phyloP scores from a whole-genome alignment of 768 basidiomycete genomes.

The Xanthoconium purpureum region DNA sequence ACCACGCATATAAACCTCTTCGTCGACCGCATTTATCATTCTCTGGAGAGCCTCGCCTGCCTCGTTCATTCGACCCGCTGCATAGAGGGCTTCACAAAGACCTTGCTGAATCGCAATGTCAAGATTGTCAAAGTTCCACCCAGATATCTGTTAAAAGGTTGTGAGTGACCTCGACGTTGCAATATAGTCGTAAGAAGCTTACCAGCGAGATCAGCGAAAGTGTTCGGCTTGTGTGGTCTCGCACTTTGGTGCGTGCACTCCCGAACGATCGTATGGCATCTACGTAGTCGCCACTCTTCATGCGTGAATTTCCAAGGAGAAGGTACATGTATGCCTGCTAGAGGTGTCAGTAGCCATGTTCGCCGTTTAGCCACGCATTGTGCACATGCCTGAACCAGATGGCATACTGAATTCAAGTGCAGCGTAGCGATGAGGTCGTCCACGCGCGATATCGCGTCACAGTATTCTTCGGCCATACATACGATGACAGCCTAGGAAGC shows the following conservation, averaged over 20 bases:
- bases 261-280: not conserved
- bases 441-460: not conserved
- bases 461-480: not conserved
- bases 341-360: not conserved
- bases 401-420: not conserved
- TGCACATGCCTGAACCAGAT: not conserved
- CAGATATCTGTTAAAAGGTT: not conserved
- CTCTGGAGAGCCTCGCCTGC: not conserved
- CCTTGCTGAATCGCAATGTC: not conserved
- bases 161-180: not conserved
- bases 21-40: not conserved
- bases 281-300: not conserved
- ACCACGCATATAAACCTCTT: not conserved
- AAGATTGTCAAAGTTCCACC: not conserved
- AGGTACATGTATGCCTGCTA: not conserved
- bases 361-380: not conserved
- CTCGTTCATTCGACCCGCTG: not conserved
- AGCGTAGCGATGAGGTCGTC: not conserved
- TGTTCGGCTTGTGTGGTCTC: not conserved
- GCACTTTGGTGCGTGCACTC: not conserved
- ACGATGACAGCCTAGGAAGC: not conserved
- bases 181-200: not conserved
- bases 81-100: not conserved
- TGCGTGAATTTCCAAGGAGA: not conserved
- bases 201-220: not conserved